phyloP scores from a whole-genome alignment of 225 moss, liverwort and hornwort genomes.

The Pseudoscleropodium purum region DNA sequence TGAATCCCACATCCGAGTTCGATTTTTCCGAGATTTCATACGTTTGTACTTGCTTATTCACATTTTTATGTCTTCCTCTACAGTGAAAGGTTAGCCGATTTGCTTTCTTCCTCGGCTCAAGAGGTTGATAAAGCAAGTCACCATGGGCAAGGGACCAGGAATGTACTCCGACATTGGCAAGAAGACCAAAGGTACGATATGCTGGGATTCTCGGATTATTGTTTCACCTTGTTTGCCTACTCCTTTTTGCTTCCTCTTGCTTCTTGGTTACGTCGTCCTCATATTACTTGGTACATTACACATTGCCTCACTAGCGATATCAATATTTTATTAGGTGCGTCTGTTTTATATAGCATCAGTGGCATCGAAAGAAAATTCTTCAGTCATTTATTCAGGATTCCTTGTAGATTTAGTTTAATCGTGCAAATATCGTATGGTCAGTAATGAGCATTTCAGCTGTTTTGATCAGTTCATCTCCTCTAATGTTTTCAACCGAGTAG shows the following conservation, averaged over 20 bases:
- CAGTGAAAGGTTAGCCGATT: conserved; percentile 2
- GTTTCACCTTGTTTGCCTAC: background rate
- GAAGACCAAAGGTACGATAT: conserved; percentile 81
- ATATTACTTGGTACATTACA: background rate
- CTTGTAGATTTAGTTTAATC: background rate
- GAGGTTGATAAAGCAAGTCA: conserved; percentile 37
- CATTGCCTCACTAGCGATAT: background rate
- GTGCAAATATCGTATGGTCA: background rate
- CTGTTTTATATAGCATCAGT: background rate
- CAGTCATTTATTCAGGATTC: background rate
- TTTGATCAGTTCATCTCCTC: background rate
- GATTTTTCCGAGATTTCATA: background rate
- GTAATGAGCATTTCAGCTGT: background rate
- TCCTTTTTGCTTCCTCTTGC: background rate
- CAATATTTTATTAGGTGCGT: background rate
- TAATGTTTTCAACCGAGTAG: background rate
- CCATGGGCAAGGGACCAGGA: conserved; percentile 99
- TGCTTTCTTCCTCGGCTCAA: conserved; percentile 7
- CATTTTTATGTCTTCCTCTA: background rate
- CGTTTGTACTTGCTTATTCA: background rate
- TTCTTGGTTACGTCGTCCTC: background rate
- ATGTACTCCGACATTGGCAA: conserved; percentile 97
- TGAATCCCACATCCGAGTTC: background rate
- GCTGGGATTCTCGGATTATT: background rate
- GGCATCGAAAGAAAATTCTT: background rate